Conservation (phyloP, 2,329 filamentous ascomycete species). For the Polytolypa hystricis region DNA sequence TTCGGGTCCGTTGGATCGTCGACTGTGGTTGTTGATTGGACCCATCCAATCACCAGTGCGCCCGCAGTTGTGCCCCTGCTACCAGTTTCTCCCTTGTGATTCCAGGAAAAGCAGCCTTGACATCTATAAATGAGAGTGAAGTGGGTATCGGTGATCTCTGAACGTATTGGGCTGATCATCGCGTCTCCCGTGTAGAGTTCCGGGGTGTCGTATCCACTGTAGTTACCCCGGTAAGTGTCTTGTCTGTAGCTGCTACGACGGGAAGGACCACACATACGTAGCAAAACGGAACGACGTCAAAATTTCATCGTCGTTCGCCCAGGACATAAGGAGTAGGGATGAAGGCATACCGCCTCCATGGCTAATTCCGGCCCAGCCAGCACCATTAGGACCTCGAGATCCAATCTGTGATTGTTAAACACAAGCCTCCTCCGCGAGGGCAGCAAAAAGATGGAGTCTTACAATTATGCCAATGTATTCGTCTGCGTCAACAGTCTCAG, state of each 20-base stretch:
- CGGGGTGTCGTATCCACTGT: conserved; percentile 47
- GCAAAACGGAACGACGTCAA: conserved; percentile 49
- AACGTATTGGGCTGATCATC: conserved; percentile 49
- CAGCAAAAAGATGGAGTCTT: neutral
- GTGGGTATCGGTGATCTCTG: conserved; percentile 45
- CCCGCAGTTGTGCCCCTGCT: conserved; percentile 37
- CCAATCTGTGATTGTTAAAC: conserved; percentile 1
- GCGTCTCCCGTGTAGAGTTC: conserved; percentile 51
- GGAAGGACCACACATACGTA: conserved; percentile 20
- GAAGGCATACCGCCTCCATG: conserved; percentile 48
- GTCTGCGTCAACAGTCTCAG: conserved; percentile 4
- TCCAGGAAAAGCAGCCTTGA: conserved; percentile 45
- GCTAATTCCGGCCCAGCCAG: conserved; percentile 49
- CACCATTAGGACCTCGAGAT: neutral
- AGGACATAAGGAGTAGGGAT: conserved; percentile 48
- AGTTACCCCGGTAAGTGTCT: neutral
- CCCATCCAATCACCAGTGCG: conserved; percentile 44
- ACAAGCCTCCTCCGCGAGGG: neutral
- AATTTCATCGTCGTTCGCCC: conserved; percentile 43
- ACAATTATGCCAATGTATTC: conserved; percentile 6
- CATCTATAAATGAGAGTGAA: conserved; percentile 58
- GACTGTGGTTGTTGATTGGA: conserved; percentile 35
- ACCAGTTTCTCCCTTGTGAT: conserved; percentile 37
- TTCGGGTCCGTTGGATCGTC: conserved; percentile 34
- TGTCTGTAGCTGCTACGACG: too few species aligned